Conservation (phyloP, 805 yeast species). For the Diddensiella transvaalensis region DNA sequence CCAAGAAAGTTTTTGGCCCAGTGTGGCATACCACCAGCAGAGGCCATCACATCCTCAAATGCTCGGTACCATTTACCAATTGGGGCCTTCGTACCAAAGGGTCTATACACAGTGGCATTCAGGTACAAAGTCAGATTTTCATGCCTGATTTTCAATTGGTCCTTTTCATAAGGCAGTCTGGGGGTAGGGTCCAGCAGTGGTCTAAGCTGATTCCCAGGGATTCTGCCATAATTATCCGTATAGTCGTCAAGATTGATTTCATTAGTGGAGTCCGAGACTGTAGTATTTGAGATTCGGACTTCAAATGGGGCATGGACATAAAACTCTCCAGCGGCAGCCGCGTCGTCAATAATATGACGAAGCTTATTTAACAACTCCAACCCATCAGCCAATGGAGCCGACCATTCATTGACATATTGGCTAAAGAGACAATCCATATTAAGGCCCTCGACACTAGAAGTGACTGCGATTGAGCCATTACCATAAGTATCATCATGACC, state of each 20-base stretch:
- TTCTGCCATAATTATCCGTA: slow-evolving; percentile 51
- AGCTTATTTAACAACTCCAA: slow-evolving; percentile 55
- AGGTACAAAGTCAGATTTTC: slow-evolving; percentile 79
- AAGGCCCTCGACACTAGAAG: slow-evolving; percentile 78
- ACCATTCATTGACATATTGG: slow-evolving; percentile 96
- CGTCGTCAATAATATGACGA: slow-evolving; percentile 50
- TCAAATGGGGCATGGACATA: slow-evolving; percentile 95
- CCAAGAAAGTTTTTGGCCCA: slow-evolving; percentile 97
- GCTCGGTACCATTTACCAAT: slow-evolving; percentile 70
- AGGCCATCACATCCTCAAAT: slow-evolving; percentile 75
- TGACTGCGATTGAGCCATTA: slow-evolving; percentile 62
- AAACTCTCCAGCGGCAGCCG: slow-evolving; percentile 60
- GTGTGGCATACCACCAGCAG: slow-evolving; percentile 90
- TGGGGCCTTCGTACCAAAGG: slow-evolving; percentile 73
- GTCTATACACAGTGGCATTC: slow-evolving; percentile 94
- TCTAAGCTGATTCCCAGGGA: slow-evolving; percentile 77
- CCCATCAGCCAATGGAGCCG: slow-evolving; percentile 81
- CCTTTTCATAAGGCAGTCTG: slow-evolving; percentile 44
- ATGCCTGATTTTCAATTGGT: slow-evolving; percentile 52
- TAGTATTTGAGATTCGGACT: slow-evolving; percentile 84
- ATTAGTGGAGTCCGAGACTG: slow-evolving; percentile 10
- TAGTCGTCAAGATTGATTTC: slow-evolving; percentile 11
- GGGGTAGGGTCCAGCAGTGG: slow-evolving; percentile 85
- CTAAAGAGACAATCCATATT: slow-evolving; percentile 94
- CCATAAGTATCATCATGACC: slow-evolving; percentile 66